Evolutionary conservation across 2,329 filamentous ascomycete genomes (phyloP).

Genomic region (Didymella lethalis): DNA sequence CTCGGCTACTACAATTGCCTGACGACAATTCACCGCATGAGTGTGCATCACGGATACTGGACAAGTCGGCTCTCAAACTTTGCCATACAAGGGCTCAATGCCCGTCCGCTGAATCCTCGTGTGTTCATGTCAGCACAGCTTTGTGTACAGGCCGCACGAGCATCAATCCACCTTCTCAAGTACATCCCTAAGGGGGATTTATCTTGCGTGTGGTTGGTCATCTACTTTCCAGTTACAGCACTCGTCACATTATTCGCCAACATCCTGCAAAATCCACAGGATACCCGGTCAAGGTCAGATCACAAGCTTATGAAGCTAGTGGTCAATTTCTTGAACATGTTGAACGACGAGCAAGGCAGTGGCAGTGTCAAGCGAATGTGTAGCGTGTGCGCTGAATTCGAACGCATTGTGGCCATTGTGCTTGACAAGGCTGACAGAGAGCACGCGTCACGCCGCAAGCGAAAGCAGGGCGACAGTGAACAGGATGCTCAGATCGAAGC

Average conservation of each 20-base stretch:
- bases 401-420: constrained; percentile 88
- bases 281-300: constrained; percentile 86
- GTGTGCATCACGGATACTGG: constrained; percentile 97
- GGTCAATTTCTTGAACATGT: constrained; percentile 86
- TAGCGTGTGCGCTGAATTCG: constrained; percentile 93
- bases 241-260: constrained; percentile 96
- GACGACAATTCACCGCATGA: constrained; percentile 98
- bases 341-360: constrained; percentile 88
- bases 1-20: constrained; percentile 98
- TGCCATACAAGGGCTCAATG: constrained; percentile 92
- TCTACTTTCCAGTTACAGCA: constrained; percentile 96
- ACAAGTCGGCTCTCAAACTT: constrained; percentile 93
- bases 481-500: constrained; percentile 50
- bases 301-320: constrained; percentile 91
- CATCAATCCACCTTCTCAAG: constrained; percentile 91
- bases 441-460: constrained; percentile 78
- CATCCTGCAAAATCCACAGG: constrained; percentile 92
- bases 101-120: constrained; percentile 86
- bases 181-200: constrained; percentile 97
- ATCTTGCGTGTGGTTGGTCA: constrained; percentile 92
- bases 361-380: constrained; percentile 94
- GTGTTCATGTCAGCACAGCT: constrained; percentile 93
- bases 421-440: constrained; percentile 93
- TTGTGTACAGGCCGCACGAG: constrained; percentile 90
- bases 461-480: constrained; percentile 72